Evolutionary conservation across 768 basidiomycete genomes (phyloP), one percentile per base, ranked within the genome.

Genomic region (Boletus sp.): DNA sequence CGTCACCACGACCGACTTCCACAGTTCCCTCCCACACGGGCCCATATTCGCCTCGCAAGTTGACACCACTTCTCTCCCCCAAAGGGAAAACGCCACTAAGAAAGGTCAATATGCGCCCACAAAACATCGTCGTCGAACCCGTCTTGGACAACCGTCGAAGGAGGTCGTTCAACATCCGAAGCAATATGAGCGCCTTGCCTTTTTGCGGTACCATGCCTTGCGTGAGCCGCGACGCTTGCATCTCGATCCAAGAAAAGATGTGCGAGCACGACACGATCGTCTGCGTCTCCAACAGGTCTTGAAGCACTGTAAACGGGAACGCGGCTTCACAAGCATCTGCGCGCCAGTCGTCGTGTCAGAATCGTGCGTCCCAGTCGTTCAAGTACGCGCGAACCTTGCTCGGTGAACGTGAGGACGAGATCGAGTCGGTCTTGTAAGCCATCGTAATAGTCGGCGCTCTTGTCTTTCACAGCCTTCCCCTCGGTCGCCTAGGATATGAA

Each of bases 41-140:
- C 0, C 92, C 85, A 69, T 88, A 92, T 73, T 95, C 90, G 55
- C 94, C 94, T 33, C 94, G 78, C 60, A 96, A 73, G 71, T 97
- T 97, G 35, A 96, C 94, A 33, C 94, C 92, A 69, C 92, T 94
- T 49, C 92, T 77, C 71, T 96, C 94, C 3, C 90, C 90, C 9
- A 97, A 72, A 7, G 92, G 90, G 68, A 94, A 96, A 2, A 92
- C 90, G 2, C 83, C 83, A 57, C 89, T 90, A 49, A 96, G 75
- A 71, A 95, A 94, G 1, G 89, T 88, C 68, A 94, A 77, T 67
- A 97, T 95, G 2, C 92, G 83, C 5, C 94, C 94, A 64, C 90
- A 92, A 72, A 97, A 92, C 62, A 88, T 83, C 20, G 92, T 92
- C 51, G 88, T 91, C 6, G 85, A 80, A 18, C 89, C 90, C 71